Evolutionary conservation across 495 filamentous ascomycete genomes (phyloP).

Genomic region (Delitschia confertaspora): DNA sequence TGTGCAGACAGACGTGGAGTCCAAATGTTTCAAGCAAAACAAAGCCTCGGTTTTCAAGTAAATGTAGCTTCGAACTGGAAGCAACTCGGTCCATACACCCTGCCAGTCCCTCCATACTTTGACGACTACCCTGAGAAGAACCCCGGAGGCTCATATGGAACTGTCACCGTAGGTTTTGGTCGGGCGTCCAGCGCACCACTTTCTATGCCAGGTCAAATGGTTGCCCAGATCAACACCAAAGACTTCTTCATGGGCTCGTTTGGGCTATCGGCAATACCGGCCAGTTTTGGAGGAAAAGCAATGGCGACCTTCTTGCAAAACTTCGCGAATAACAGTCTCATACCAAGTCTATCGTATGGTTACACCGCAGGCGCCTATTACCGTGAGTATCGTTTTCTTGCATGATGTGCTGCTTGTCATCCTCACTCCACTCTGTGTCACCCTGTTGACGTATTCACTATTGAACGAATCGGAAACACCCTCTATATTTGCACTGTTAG

Average conservation of each 20-base stretch:
- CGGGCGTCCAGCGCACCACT: background rate
- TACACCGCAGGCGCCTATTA: constrained; percentile 24
- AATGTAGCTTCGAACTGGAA: constrained; percentile 8
- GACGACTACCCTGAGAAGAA: background rate
- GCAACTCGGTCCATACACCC: constrained; percentile 8
- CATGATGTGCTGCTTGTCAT: constrained; percentile 1
- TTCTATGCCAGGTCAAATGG: constrained; percentile 3
- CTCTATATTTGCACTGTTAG: too few relatives aligned
- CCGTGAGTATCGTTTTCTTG: constrained; percentile 13
- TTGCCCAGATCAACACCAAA: constrained; percentile 1
- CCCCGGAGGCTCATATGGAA: constrained; percentile 13
- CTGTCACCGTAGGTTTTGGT: constrained; percentile 14
- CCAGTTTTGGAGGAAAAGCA: background rate
- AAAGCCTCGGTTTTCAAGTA: constrained; percentile 10
- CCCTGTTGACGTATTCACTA: background rate
- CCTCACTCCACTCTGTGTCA: background rate
- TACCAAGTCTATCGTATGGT: constrained; percentile 20
- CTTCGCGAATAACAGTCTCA: background rate
- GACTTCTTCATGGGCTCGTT: constrained; percentile 25
- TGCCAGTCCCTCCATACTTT: constrained; percentile 5
- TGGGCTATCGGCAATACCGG: constrained; percentile 7
- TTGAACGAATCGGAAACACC: too few relatives aligned
- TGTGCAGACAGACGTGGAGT: constrained; percentile 22
- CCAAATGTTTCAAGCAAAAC: constrained; percentile 8
- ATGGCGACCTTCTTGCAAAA: constrained; percentile 9